Evolutionary conservation across 768 basidiomycete species (phyloP), one percentile per base, ranked within the genome.

Genomic region (Tylopilus rubrobrunneus): DNA sequence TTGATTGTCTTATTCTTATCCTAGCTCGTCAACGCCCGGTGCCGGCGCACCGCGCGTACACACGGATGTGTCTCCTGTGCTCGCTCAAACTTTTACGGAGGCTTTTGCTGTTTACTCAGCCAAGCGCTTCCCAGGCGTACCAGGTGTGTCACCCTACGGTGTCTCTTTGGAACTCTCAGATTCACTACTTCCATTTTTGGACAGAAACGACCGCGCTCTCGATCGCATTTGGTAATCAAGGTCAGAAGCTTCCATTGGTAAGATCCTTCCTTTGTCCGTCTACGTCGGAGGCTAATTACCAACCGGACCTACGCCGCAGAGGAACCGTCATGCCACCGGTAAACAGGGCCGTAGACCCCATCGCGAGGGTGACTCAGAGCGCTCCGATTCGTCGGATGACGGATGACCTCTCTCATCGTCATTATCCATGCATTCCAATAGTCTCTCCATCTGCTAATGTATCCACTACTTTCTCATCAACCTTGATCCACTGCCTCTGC

Each of bases 121-220:
- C 34, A 98, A 98, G 75, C 84, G 89, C 46, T 98, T 96, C 75
- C 92, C 92, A 46, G 94, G 94, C 47, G 94, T 98, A 41, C 89
- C 92, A 73, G 89, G 91, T 91, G 59, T 67, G 70, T 66, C 67
- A 52, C 7, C 17, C 7, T 57, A 17, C 56, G 55, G 55, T 10
- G 36, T 58, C 55, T 60, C 51, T 34, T 59, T 48, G 8, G 5
- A 28, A 47, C 45, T 21, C 51, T 17, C 48, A 19, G 56, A 49
- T 60, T 67, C 62, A 62, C 56, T 31, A 31, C 31, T 31, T 31
- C 31, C 7, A 56, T 55, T 50, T 42, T 55, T 55, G 58, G 49
- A 33, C 56, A 89, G 89, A 91, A 70, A 91, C 90, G n/a, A 93
- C 91, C 42, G 86, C 90, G 10, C 78, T 93, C 36, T 93, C 90